phyloP scores from a whole-genome alignment of 1,284 basidiomycete species.

The Sporisorium reilianum region DNA sequence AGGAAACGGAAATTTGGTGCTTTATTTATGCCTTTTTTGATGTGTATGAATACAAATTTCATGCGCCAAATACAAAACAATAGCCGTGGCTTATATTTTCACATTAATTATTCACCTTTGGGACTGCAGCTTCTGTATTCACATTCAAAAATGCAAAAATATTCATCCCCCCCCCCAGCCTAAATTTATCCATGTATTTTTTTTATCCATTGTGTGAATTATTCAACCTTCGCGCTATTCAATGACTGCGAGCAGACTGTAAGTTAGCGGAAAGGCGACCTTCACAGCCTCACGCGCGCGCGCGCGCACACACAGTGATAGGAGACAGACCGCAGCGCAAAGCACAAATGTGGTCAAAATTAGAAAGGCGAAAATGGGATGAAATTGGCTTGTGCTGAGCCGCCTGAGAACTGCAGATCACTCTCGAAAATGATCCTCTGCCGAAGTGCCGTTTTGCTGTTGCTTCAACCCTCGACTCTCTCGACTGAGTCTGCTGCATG shows the following conservation, averaged over 20 bases:
- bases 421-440: background rate
- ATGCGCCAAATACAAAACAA: background rate
- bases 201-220: too few species aligned
- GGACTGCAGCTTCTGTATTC: too few species aligned
- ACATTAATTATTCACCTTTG: too few species aligned
- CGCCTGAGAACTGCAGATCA: too few species aligned
- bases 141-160: too few species aligned
- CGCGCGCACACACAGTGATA: background rate
- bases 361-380: background rate
- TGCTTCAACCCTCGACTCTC: constrained; percentile 17
- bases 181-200: too few species aligned
- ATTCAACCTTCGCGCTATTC: too few species aligned
- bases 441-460: constrained; percentile 11
- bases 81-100: too few species aligned
- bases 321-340: background rate
- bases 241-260: too few species aligned
- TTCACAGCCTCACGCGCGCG: constrained; percentile 11
- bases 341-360: constrained; percentile 27
- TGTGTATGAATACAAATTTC: constrained; percentile 4
- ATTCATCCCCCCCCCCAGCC: too few species aligned
- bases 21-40: constrained; percentile 9
- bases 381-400: constrained; percentile 20
- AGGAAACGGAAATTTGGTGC: background rate
- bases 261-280: too few species aligned
- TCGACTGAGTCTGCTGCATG: constrained; percentile 3